Percentiles rank a stretch among this genome's conserved stretches.
phyloP scores from a whole-genome alignment of 805 yeast species.

The Zygotorulaspora danielsina region DNA sequence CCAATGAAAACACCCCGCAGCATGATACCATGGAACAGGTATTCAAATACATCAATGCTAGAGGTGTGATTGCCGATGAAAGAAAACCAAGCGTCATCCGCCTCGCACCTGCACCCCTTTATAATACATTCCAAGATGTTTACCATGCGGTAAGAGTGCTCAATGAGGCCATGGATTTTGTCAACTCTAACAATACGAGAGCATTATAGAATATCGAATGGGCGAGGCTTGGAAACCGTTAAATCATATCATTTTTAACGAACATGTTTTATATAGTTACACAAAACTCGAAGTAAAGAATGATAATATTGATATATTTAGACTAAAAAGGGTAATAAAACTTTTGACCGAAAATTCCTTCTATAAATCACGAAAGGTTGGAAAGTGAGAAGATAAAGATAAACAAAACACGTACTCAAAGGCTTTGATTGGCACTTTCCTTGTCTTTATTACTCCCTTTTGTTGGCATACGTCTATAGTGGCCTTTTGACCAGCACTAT shows the following conservation, averaged over 20 bases:
- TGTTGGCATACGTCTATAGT: no score
- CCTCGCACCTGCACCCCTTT: conserved; percentile 81
- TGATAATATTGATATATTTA: neutral
- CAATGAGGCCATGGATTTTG: conserved; percentile 39
- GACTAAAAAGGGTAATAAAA: conserved; percentile 4
- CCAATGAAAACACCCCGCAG: conserved; percentile 31
- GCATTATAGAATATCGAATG: neutral
- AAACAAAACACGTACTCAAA: no score
- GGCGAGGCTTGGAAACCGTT: no score
- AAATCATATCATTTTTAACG: conserved; percentile 2
- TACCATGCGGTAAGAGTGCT: conserved; percentile 43
- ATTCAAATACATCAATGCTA: conserved; percentile 42
- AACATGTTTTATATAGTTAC: no score
- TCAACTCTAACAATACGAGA: no score
- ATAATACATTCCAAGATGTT: conserved; percentile 71
- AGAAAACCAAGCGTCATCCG: conserved; percentile 87
- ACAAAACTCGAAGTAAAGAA: conserved; percentile 7
- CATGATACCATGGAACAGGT: conserved; percentile 59
- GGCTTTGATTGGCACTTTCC: neutral
- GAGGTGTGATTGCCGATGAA: conserved; percentile 80
- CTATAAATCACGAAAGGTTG: neutral
- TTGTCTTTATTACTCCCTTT: neutral
- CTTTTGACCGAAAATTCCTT: conserved; percentile 6
- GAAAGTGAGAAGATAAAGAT: neutral
- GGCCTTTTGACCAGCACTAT: no score